phyloP scores from a whole-genome alignment of 192 early-diverging fungal genomes.

The Rhizoclosmatium sp. region DNA sequence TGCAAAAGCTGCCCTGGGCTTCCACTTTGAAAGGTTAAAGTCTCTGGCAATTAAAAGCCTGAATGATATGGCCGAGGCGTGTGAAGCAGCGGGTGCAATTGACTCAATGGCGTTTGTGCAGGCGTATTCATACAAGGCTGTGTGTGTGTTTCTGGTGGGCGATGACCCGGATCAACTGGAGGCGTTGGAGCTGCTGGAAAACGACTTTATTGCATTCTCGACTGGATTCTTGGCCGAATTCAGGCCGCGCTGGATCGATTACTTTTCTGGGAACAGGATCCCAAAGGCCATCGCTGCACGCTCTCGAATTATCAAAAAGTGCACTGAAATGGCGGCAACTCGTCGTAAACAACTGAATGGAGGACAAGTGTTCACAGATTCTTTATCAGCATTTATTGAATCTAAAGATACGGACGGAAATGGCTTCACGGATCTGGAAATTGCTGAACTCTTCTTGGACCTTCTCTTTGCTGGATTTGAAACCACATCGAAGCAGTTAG shows the following conservation, averaged over 20 bases:
- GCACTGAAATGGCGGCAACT: background rate
- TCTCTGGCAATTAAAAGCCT: background rate
- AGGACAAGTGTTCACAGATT: background rate
- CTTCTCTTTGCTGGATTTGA: conserved; percentile 15
- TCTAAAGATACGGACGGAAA: background rate
- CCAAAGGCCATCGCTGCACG: background rate
- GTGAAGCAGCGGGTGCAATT: background rate
- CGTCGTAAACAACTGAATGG: background rate
- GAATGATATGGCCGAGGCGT: background rate
- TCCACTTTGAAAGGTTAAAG: background rate
- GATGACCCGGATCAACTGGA: background rate
- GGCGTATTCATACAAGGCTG: conserved; percentile 1
- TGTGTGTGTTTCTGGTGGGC: conserved; percentile 12
- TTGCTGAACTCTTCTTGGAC: conserved; percentile 13
- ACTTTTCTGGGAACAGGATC: background rate
- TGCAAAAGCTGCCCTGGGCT: background rate
- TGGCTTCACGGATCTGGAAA: conserved; percentile 5
- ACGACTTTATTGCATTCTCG: background rate
- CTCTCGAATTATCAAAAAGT: background rate
- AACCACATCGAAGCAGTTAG: conserved; percentile 8
- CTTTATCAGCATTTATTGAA: conserved; percentile 7
- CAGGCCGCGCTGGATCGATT: conserved; percentile 3
- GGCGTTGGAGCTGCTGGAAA: background rate
- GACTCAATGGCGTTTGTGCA: conserved; percentile 1
- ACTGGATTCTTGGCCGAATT: background rate